Evolutionary conservation across 176 grass and related monocot genomes (phyloP).

Genomic region (Bromus sterilis): DNA sequence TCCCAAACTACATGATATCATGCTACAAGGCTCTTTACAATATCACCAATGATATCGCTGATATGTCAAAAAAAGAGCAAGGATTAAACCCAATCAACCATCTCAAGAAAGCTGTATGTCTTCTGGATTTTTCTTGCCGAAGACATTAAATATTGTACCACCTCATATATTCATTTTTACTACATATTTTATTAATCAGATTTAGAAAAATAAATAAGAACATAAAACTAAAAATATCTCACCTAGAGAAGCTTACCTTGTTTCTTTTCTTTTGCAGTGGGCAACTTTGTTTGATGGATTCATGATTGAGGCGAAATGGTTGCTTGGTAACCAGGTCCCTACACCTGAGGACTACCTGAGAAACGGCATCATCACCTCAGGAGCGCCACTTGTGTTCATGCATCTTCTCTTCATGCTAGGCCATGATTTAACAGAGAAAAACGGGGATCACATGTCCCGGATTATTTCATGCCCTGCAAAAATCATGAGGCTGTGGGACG

Average conservation of each 20-base stretch:
- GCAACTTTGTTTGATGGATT: constrained; percentile 45
- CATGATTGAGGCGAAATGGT: constrained; percentile 54
- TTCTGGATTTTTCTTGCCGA: background rate
- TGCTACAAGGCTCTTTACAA: constrained; percentile 42
- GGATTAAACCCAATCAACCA: constrained; percentile 29
- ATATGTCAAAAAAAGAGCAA: constrained; percentile 23
- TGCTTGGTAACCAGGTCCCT: constrained; percentile 17
- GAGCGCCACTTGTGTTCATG: background rate
- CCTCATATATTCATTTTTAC: too few species aligned
- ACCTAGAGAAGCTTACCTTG: background rate
- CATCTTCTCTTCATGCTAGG: constrained; percentile 33
- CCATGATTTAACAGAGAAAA: background rate
- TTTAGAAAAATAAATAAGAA: too few species aligned
- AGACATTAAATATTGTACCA: background rate
- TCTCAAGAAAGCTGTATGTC: constrained; percentile 41
- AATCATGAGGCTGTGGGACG: constrained; percentile 63
- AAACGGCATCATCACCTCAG: constrained; percentile 39
- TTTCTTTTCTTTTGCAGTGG: constrained; percentile 28
- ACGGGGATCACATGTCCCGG: background rate
- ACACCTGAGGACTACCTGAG: constrained; percentile 32
- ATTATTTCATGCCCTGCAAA: constrained; percentile 32
- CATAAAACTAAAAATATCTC: too few species aligned
- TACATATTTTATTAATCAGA: too few species aligned
- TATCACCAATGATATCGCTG: constrained; percentile 37
- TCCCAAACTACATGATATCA: constrained; percentile 48